Evolutionary conservation across 202 grass and related monocot genomes (phyloP), one percentile per base, ranked within the genome.

Genomic region (Panicum hallii): DNA sequence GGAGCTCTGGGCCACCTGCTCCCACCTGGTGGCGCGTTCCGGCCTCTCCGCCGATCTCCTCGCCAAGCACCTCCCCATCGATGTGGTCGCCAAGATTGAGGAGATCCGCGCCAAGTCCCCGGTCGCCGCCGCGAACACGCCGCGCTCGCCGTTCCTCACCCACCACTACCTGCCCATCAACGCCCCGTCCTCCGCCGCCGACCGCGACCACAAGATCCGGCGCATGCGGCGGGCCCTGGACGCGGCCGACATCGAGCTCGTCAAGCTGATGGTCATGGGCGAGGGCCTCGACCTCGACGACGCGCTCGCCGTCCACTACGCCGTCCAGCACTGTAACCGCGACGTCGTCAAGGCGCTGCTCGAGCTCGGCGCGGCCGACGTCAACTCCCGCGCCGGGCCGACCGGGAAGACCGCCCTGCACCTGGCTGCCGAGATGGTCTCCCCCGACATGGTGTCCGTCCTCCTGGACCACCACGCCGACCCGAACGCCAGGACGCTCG

Each of bases 231-330:
- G 97, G 12, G 97, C 97, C 0, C 93, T 99, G 11, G 97, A 99
- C 77, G 93, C 93, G 0, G 94, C 97, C 30, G 97, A 99, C 90
- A 94, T 99, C 61, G 97, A 99, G 88, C 90, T 99, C 78, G 97
- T 99, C 58, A 99, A 99, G 89, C 91, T 99, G 19, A 99, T 99
- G 97, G 97, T 99, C 41, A 99, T 99, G 97, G 97, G 97, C 12
- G 97, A 99, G 55, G 97, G 97, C 9, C 91, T 99, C 40, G 94
- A 99, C 90, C 94, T 99, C 74, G 97, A 99, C 83, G 93, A 99
- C 67, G 88, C 93, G 22, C 88, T 99, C 2, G 97, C 97, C n/a
- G 92, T 99, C 42, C 97, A 99, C 87, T 99, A 99, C 81, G 77
- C 93, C 23, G 97, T 99, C 14, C 91, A 99, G 90, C 79, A 97